A percentile compares a stretch with the other conserved stretches of the same genome.
phyloP scores from a whole-genome alignment of 768 basidiomycete species.

The Bullera alba region DNA sequence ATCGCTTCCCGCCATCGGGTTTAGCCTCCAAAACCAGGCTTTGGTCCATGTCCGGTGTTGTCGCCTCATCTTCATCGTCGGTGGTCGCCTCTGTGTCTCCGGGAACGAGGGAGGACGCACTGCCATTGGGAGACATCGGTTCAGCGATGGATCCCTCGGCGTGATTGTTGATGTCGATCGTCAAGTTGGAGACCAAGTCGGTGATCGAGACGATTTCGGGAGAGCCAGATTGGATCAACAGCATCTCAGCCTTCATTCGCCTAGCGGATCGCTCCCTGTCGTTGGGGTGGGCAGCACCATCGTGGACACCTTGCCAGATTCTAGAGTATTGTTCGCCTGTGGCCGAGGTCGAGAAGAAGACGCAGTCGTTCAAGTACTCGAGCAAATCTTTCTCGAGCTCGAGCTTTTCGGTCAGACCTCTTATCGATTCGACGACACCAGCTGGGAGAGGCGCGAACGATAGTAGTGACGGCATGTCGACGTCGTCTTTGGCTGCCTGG shows the following conservation, averaged over 20 bases:
- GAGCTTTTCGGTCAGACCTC: constrained; percentile 11
- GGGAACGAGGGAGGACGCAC: constrained; percentile 1
- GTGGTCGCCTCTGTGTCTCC: constrained; percentile 10
- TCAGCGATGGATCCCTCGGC: constrained; percentile 2
- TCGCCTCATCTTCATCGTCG: constrained; percentile 17
- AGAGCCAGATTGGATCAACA: constrained; percentile 10
- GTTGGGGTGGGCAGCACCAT: neutral
- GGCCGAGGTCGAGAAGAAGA: constrained; percentile 15
- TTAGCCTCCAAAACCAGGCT: constrained; percentile 6
- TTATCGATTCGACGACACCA: constrained; percentile 15
- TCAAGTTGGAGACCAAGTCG: neutral
- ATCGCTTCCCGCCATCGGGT: too few species aligned
- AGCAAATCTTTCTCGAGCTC: constrained; percentile 11
- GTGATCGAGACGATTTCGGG: neutral
- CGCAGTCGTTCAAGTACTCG: constrained; percentile 20
- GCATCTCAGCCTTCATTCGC: constrained; percentile 19
- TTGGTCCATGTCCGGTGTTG: constrained; percentile 19
- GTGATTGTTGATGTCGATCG: neutral
- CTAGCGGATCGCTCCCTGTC: constrained; percentile 5
- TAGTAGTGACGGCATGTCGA: constrained; percentile 22
- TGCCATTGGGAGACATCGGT: too few species aligned
- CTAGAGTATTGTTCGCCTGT: constrained; percentile 1
- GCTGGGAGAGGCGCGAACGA: constrained; percentile 25
- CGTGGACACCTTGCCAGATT: constrained; percentile 2
- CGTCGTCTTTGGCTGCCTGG: constrained; percentile 7